Conservation (phyloP, 208 protist genomes). For the Crithidia brevicula region DNA sequence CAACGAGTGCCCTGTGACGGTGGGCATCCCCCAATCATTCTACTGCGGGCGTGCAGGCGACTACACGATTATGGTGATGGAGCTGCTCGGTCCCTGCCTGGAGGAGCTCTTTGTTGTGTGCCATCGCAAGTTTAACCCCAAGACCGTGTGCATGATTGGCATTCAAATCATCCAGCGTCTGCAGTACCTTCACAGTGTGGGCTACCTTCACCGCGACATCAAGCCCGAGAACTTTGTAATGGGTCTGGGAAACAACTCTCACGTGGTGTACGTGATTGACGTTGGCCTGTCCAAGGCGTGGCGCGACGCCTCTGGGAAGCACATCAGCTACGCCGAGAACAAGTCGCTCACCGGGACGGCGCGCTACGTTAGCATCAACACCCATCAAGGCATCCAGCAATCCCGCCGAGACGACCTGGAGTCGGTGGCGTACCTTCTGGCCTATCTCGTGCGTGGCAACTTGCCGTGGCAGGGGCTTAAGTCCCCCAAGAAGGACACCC, state of each 20-base stretch:
- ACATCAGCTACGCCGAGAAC: constrained; percentile 79
- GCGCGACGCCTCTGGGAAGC: constrained; percentile 60
- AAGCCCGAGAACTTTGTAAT: constrained; percentile 93
- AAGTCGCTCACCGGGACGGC: constrained; percentile 81
- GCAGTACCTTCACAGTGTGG: constrained; percentile 93
- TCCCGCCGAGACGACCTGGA: constrained; percentile 89
- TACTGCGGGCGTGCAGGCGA: constrained; percentile 96
- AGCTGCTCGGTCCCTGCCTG: constrained; percentile 97
- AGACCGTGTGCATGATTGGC: constrained; percentile 96
- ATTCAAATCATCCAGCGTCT: constrained; percentile 94
- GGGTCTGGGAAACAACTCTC: constrained; percentile 57
- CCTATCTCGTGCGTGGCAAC: constrained; percentile 98
- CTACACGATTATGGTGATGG: constrained; percentile 99
- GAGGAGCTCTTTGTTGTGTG: constrained; percentile 98
- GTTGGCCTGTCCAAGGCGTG: constrained; percentile 82
- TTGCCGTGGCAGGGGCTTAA: constrained; percentile 96
- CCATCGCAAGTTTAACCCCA: constrained; percentile 85
- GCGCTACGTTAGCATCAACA: constrained; percentile 96
- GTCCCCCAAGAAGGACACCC: constrained; percentile 35
- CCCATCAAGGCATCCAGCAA: constrained; percentile 97
- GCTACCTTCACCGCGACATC: constrained; percentile 89
- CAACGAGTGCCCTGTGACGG: constrained; percentile 55
- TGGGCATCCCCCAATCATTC: constrained; percentile 96
- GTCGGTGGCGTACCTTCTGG: constrained; percentile 92
- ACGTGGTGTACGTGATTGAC: constrained; percentile 87